A percentile compares a stretch with the other conserved stretches of the same genome.
Evolutionary conservation across 1,284 basidiomycete genomes (phyloP).

Genomic region (Chalciporus sp.): DNA sequence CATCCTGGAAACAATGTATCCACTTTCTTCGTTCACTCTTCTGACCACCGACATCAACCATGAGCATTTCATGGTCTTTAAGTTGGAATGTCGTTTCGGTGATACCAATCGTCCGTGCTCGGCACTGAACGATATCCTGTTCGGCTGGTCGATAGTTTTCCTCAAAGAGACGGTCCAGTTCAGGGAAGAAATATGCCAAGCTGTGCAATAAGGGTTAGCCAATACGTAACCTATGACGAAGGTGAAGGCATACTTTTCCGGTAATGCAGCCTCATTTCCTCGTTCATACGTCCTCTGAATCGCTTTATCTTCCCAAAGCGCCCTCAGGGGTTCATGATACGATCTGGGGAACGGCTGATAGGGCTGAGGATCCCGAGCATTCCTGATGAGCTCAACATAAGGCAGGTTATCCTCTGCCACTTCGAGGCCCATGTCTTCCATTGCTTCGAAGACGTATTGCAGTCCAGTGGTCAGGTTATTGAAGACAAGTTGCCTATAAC

Average conservation of each 20-base stretch:
- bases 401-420: conserved; percentile 61
- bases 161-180: conserved; percentile 80
- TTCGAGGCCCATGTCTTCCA: conserved; percentile 85
- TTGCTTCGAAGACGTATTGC: conserved; percentile 80
- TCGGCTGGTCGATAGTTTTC: conserved; percentile 73
- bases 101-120: conserved; percentile 91
- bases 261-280: conserved; percentile 85
- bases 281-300: conserved; percentile 75
- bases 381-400: conserved; percentile 65
- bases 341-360: conserved; percentile 74
- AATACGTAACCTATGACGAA: background rate
- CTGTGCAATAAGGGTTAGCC: conserved; percentile 37
- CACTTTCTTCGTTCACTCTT: conserved; percentile 89
- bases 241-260: conserved; percentile 74
- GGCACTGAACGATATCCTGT: conserved; percentile 84
- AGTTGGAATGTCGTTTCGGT: conserved; percentile 89
- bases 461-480: conserved; percentile 89
- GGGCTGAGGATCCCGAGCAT: conserved; percentile 73
- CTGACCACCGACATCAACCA: conserved; percentile 92
- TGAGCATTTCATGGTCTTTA: conserved; percentile 75
- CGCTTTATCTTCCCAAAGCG: conserved; percentile 78
- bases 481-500: conserved; percentile 87
- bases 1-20: conserved; percentile 87
- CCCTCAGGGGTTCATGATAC: conserved; percentile 67
- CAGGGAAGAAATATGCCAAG: conserved; percentile 73